Base-by-base conservation (phyloP, 2,329 filamentous ascomycete genomes). In the Cladosporium sp. region DNA sequence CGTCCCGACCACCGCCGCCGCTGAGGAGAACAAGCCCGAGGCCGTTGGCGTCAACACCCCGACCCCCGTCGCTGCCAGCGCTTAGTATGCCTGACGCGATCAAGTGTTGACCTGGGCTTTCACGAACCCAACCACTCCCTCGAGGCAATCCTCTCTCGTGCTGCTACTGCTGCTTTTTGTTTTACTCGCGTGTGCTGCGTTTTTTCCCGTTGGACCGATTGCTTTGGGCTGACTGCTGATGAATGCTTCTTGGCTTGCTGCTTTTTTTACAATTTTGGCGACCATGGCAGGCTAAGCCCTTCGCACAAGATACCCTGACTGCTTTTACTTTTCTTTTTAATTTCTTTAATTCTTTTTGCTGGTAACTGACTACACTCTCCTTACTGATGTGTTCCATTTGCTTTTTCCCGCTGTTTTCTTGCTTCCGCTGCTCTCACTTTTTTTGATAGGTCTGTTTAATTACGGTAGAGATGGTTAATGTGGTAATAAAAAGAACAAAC, bases 21-120 rank as follows among this genome's bases (percentile, higher is more conserved):
- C 47, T 18, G 47, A 49, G 37, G 48, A 50, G 48, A 50, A 50
- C 48, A 50, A 50, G 48, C 48, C 48, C 40, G 48, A 50, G 48
- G 44, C 48, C 17, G 48, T 50, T 11, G 47, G 39, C 39, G 37
- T 39, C 27, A n/a, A 13, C 32, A 34, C 48, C 19, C 22, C 40
- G 30, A 29, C 48, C 22, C 40, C 42, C 34, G 48, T 50, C 40
- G 29, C 48, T 32, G 48, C 48, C 27, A 50, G 48, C 48, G 48
- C 48, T 34, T 50, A 50, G 48, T 50, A 38, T 38, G 48, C 40
- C 48, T 44, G 42, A 30, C 9, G 22, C 9, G 5, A 18, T 12
- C 22, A 22, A 11, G n/a, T 20, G 19, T 27, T 18, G 24, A 36
- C 24, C 18, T 38, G 19, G 15, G 7, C 19, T 18, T 18, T 13